Evolutionary conservation across 306 rosid genomes (phyloP), one percentile per base, ranked within the genome.

Genomic region (Dryas octopetala): DNA sequence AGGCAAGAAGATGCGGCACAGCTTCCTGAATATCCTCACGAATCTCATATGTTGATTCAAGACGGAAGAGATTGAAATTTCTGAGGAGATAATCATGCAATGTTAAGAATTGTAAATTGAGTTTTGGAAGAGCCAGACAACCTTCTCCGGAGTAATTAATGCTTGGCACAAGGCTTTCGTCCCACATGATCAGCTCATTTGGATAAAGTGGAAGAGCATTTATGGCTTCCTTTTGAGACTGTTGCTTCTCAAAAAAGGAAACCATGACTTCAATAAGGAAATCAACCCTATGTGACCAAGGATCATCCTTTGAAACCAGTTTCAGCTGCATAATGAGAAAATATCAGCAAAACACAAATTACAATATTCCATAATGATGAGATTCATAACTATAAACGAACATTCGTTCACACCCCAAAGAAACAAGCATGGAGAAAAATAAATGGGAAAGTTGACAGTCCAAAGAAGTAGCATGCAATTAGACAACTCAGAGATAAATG

Each of bases 21-120:
- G 97, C 99, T 84, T 89, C 97, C 80, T 95, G 97, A 85, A 95
- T 90, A 83, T 95, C 99, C 84, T 95, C 97, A 23, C 99, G 99
- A 74, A 95, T 95, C 86, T 95, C 99, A 69, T 92, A 95, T 57
- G 99, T 95, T 78, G 99, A 95, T 82, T 95, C 99, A 57, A 95
- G 96, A 65, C 97, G 93, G 78, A 95, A 95, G 84, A 95, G 97
- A 85, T 95, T 91, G 75, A 95, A 95, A 83, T 95, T 95, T 83
- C 97, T 80, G 44, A 95, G 85, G 60, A 95, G 97, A 89, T 95
- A 95, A 81, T 95, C 99, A 83, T 95, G 99, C 67, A 95, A 94
- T n/a, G 97, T 95, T 83, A 95, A 86, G 77, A 95, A 95, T 81
- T 92, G 97, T 74, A 95, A 77, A 84, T 95, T 95, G 55, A 95